phyloP scores from a whole-genome alignment of 192 early-diverging fungal species.

The Backusella australiensis region DNA sequence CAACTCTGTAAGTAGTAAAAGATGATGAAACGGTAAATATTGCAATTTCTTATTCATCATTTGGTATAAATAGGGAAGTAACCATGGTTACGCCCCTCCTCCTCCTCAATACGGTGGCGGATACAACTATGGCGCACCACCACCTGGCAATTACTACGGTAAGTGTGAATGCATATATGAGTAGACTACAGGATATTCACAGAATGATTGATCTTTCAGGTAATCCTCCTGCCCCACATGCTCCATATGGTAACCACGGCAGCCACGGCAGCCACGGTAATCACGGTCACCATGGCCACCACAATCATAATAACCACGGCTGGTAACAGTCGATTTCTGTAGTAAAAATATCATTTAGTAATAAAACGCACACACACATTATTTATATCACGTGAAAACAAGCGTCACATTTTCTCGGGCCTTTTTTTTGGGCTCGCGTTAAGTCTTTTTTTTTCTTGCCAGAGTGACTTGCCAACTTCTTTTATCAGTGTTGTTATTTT shows the following conservation, averaged over 20 bases:
- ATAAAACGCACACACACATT: background rate
- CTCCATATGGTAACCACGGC: background rate
- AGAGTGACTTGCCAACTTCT: background rate
- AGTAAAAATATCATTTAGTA: background rate
- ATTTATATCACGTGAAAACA: background rate
- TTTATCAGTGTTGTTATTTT: background rate
- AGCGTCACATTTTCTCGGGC: background rate
- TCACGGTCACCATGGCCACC: background rate
- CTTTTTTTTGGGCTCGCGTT: background rate
- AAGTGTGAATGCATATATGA: background rate
- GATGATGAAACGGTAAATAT: background rate
- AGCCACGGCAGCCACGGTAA: background rate
- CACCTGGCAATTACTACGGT: background rate
- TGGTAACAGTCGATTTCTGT: background rate
- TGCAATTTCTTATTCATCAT: background rate
- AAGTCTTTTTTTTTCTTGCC: background rate
- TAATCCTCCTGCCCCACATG: background rate
- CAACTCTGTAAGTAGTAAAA: background rate
- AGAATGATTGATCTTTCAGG: background rate
- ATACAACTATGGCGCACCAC: background rate
- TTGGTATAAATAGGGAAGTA: background rate
- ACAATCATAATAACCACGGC: background rate
- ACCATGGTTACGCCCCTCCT: background rate
- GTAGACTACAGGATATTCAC: background rate
- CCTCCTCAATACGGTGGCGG: background rate